phyloP scores from a whole-genome alignment of 2,329 filamentous ascomycete genomes.

The Monilinia fructicola region DNA sequence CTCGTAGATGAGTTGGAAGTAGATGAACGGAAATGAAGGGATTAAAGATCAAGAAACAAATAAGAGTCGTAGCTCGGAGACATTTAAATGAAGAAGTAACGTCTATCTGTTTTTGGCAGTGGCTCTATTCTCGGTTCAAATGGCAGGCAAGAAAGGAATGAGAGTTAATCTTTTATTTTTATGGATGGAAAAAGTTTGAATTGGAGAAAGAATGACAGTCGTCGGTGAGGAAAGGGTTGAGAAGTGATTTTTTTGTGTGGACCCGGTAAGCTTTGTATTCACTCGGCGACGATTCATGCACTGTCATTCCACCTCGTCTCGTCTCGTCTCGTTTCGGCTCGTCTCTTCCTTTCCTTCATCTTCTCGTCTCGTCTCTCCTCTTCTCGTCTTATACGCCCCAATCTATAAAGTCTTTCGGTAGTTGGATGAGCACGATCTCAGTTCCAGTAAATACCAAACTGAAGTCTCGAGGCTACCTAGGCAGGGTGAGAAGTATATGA shows the following conservation, averaged over 20 bases:
- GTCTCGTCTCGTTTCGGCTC: not conserved
- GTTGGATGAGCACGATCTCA: not conserved
- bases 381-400: not conserved
- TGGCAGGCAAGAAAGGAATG: conserved; percentile 15
- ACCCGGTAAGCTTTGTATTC: conserved; percentile 11
- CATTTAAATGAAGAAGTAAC: conserved; percentile 39
- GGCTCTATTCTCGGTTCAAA: conserved; percentile 23
- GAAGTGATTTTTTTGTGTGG: conserved; percentile 6
- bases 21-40: conserved; percentile 33
- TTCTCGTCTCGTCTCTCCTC: no score
- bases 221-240: not conserved
- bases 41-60: conserved; percentile 35
- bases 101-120: conserved; percentile 12
- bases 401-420: not conserved
- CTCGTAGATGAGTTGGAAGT: conserved; percentile 36
- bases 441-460: not conserved
- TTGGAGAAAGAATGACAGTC: not conserved
- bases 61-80: conserved; percentile 39
- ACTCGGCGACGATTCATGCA: not conserved
- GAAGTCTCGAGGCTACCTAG: not conserved
- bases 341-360: no score
- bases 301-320: not conserved
- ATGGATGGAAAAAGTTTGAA: not conserved
- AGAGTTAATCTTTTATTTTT: not conserved
- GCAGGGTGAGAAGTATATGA: not conserved